Evolutionary conservation across 78 protist genomes (phyloP), one percentile per base, ranked within the genome.

Genomic region (Dictyostelium purpureum): DNA sequence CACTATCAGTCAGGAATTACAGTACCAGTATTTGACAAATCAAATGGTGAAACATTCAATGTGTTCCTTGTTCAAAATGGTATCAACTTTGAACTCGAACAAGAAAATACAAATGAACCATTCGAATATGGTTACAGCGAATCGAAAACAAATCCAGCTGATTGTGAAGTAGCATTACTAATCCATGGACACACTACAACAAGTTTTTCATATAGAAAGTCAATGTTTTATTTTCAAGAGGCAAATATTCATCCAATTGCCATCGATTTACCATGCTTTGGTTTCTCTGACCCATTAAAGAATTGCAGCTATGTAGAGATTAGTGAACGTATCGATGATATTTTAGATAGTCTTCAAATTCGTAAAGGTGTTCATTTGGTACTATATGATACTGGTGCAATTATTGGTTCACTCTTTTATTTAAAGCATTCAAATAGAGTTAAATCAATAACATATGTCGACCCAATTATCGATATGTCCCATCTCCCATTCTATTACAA

Each of bases 231-330:
- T 18, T n/a, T 73, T 35, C 43, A 43, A 24, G 16, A 59, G 12
- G 56, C 28, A 24, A 56, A 76, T 43, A 35, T 85, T 42, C 63
- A 73, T 47, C 83, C 92, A 26, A 40, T 85, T 45, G 40, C 66
- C 14, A 73, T 85, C 11, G 92, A 85, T 73, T 51, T 85, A 31
- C 92, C 92, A 35, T 85, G 92, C 35, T 85, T 56, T 85, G 92
- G 92, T 54, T 85, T 85, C 76, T 73, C 82, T 33, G 82, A 85
- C 24, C 4, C 77, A 1, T 26, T 85, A 4, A 3, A 28, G 0
- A 45, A 85, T 61, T 85, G 92, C 33, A 43, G 76, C 2, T 49
- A 73, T 16, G 7, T 45, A 35, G 40, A 70, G 10, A 54, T 85
- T 4, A 47, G 82, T 0, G 76, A 85, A 59, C 59, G 82, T 73